Conservation (phyloP, 345 rosid genomes). For the Microthlaspi erraticum region DNA sequence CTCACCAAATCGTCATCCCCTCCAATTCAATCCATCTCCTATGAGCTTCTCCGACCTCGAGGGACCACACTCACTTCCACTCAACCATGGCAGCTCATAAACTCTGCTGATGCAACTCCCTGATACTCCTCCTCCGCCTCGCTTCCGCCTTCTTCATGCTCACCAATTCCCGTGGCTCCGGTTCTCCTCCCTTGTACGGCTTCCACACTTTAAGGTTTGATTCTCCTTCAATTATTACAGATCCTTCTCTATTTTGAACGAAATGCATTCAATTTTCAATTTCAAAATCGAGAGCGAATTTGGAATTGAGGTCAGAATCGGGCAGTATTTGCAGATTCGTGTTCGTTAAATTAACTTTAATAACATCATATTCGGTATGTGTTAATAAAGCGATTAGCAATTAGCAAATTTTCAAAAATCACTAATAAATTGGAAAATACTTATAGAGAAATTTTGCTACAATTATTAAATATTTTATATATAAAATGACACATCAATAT, state of each 20-base stretch:
- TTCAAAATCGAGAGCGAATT: slow-evolving; percentile 19
- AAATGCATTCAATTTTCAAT: neutral
- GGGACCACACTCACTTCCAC: slow-evolving; percentile 61
- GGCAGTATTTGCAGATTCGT: slow-evolving; percentile 55
- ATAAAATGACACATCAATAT: no score
- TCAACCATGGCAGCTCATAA: slow-evolving; percentile 77
- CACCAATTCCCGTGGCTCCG: slow-evolving; percentile 69
- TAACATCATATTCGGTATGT: no score
- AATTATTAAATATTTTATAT: no score
- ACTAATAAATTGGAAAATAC: no score
- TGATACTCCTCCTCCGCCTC: slow-evolving; percentile 73
- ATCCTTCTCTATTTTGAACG: no score
- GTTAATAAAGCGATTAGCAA: no score
- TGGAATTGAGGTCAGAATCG: slow-evolving; percentile 11
- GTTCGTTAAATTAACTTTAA: no score
- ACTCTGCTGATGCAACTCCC: slow-evolving; percentile 78
- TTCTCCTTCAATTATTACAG: neutral
- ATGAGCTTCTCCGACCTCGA: slow-evolving; percentile 54
- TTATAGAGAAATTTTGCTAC: no score
- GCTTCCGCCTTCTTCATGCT: slow-evolving; percentile 86
- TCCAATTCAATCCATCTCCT: no score
- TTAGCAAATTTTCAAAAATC: no score
- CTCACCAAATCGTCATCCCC: no score
- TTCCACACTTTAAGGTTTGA: slow-evolving; percentile 89
- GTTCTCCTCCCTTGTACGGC: slow-evolving; percentile 75